A percentile compares a stretch with the other conserved stretches of the same genome.
These are phyloP conservation scores for Zoysia matrella DNA, from an alignment of 202 grass and related monocot species.

Conservation along the genomic window DNA sequence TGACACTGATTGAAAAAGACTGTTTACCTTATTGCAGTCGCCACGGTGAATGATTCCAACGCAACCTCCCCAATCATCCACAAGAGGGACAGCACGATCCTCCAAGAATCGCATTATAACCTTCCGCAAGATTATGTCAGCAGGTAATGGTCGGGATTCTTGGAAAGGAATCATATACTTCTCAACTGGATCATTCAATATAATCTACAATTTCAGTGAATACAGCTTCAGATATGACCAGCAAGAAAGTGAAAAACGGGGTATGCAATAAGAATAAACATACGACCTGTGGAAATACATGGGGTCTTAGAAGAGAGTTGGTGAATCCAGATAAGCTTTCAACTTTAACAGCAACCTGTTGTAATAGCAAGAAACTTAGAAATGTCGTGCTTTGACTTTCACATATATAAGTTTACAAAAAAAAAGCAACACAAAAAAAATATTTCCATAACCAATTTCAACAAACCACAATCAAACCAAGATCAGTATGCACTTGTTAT, in stretches of 20 bases:
- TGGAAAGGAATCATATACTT: constrained; percentile 90
- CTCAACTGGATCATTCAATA: constrained; percentile 83
- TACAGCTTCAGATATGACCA: constrained; percentile 28
- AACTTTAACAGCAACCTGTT: constrained; percentile 80
- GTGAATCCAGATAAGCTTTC: constrained; percentile 83
- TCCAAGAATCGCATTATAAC: constrained; percentile 77
- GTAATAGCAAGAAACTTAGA: constrained; percentile 37
- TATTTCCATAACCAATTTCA: constrained; percentile 24
- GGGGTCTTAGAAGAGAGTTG: constrained; percentile 64
- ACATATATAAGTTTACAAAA: constrained; percentile 20
- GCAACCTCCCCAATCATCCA: constrained; percentile 90
- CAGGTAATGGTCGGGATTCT: constrained; percentile 65
- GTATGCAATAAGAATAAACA: constrained; percentile 23
- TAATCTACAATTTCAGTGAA: constrained; percentile 56
- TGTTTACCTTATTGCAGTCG: constrained; percentile 74
- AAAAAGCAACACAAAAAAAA: constrained; percentile 2
- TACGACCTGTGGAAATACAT: constrained; percentile 71
- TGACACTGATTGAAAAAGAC: constrained; percentile 32
- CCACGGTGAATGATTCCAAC: constrained; percentile 74
- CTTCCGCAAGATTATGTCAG: constrained; percentile 58
- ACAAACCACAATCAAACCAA: background rate
- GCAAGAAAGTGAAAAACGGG: constrained; percentile 29
- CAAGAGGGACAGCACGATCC: constrained; percentile 64
- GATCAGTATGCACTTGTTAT: background rate
- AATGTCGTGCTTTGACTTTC: constrained; percentile 24